Evolutionary conservation across 2,329 filamentous ascomycete genomes (phyloP).

Genomic region (Juglanconis oblonga): DNA sequence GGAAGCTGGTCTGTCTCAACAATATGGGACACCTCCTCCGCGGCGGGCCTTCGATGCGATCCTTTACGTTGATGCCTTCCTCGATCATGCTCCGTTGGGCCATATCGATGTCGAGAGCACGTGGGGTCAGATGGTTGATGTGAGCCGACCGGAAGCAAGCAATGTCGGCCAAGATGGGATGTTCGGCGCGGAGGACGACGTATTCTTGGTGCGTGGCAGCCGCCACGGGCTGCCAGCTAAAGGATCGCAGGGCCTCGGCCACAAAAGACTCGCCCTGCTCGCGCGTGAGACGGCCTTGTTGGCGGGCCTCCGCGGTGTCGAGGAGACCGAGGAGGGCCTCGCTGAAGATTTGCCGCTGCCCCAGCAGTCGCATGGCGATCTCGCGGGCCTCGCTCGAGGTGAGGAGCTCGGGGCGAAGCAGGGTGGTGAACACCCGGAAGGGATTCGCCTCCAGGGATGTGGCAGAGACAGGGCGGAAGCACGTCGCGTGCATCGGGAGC

Average conservation of each 20-base stretch:
- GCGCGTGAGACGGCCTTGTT: conserved; percentile 26
- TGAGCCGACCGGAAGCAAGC: conserved; percentile 36
- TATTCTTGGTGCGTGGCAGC: conserved; percentile 32
- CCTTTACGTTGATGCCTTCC: conserved; percentile 41
- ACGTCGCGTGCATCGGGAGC: conserved; percentile 50
- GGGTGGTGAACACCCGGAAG: conserved; percentile 38
- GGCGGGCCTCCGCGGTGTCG: conserved; percentile 28
- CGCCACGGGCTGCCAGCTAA: conserved; percentile 40
- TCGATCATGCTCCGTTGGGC: conserved; percentile 42
- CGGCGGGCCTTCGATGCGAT: conserved; percentile 50
- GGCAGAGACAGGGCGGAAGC: conserved; percentile 41
- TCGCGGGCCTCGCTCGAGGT: conserved; percentile 23
- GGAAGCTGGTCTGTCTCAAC: conserved; percentile 52
- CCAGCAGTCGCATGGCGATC: conserved; percentile 32
- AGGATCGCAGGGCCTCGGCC: conserved; percentile 40
- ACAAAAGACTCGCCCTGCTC: conserved; percentile 37
- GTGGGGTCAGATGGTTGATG: conserved; percentile 53
- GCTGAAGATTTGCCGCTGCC: conserved; percentile 38
- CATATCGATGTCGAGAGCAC: conserved; percentile 45
- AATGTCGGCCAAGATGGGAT: conserved; percentile 34
- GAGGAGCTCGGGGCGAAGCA: conserved; percentile 34
- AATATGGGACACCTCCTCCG: conserved; percentile 41
- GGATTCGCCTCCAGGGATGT: conserved; percentile 19
- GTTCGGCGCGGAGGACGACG: conserved; percentile 29
- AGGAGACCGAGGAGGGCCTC: conserved; percentile 35